Evolutionary conservation across 768 basidiomycete species (phyloP), one percentile per base, ranked within the genome.

Genomic region (Suillus plorans): DNA sequence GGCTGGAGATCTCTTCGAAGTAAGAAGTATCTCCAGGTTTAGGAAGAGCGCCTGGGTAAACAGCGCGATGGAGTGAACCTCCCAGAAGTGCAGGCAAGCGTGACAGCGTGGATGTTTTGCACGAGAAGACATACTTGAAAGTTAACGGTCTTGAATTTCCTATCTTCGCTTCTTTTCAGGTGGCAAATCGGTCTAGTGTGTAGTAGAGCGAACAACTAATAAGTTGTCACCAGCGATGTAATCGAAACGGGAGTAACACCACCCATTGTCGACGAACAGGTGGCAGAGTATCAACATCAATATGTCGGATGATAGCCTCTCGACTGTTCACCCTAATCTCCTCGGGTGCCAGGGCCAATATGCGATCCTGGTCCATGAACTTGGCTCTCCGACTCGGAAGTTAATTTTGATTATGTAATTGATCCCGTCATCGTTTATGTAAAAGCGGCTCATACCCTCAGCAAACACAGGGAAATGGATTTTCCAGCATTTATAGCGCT

Each of bases 21-120:
- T 13, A 98, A 85, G 90, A 81, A 61, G 89, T 89, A 39, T 89
- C 85, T 61, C 84, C 85, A 96, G 79, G 65, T 81, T 85, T 39
- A 83, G 76, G 72, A 97, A 94, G 4, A 95, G 77, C 0, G 80
- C 73, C 63, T 82, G 84, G 1, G 82, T 79, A 0, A 90, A 82
- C 12, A 93, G 75, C 18, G 63, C 22, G 64, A 66, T 5, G 81
- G 73, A 1, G 81, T 78, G 12, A 82, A 74, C 0, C 83, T 72
- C 8, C 82, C 74, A 5, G 85, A 83, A 0, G 81, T 79, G 69
- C 89, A 92, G 7, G 86, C 86, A 28, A 31, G 31, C 31, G 31
- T 31, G 31, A 93, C 70, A 18, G 71, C 74, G 77, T 97, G 97
- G 5, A 94, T 74, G 14, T 77, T 73, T 37, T 87, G 84, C 76